These are phyloP conservation scores for Aristolochia contorta DNA, from an alignment of 164 flowering plant species.

Conservation along the genomic window DNA sequence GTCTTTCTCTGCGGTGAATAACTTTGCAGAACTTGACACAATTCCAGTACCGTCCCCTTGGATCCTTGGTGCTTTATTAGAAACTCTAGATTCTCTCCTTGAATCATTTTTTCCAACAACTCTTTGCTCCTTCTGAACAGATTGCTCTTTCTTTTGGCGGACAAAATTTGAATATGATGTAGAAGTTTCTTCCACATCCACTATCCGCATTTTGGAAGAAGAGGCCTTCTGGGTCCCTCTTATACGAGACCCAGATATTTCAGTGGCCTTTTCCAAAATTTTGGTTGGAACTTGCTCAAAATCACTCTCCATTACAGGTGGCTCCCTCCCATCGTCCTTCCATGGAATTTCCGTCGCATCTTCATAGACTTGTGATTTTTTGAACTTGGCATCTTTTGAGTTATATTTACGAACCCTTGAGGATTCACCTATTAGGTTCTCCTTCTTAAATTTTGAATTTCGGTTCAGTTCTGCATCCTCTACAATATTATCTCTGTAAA, in stretches of 20 bases:
- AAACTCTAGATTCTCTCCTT: constrained; percentile 19
- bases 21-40: constrained; percentile 20
- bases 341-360: constrained; percentile 8
- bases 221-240: constrained; percentile 19
- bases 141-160: background rate
- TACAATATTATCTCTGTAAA: background rate
- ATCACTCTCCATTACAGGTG: constrained; percentile 9
- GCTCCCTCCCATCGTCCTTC: background rate
- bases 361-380: constrained; percentile 13
- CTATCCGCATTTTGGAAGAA: constrained; percentile 3
- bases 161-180: background rate
- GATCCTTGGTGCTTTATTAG: constrained; percentile 12
- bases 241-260: constrained; percentile 11
- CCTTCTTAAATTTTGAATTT: constrained; percentile 23
- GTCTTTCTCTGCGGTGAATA: constrained; percentile 22
- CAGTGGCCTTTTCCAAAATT: constrained; percentile 21
- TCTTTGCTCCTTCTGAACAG: background rate
- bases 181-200: constrained; percentile 5
- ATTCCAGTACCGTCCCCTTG: constrained; percentile 19
- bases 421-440: constrained; percentile 23
- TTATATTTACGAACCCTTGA: constrained; percentile 13
- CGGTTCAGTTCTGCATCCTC: background rate
- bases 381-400: constrained; percentile 9
- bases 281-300: constrained; percentile 36
- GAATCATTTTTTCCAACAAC: constrained; percentile 9